A percentile compares a stretch with the other conserved stretches of the same genome.
phyloP scores from a whole-genome alignment of 2,329 filamentous ascomycete genomes.

The Nakataea oryzae region DNA sequence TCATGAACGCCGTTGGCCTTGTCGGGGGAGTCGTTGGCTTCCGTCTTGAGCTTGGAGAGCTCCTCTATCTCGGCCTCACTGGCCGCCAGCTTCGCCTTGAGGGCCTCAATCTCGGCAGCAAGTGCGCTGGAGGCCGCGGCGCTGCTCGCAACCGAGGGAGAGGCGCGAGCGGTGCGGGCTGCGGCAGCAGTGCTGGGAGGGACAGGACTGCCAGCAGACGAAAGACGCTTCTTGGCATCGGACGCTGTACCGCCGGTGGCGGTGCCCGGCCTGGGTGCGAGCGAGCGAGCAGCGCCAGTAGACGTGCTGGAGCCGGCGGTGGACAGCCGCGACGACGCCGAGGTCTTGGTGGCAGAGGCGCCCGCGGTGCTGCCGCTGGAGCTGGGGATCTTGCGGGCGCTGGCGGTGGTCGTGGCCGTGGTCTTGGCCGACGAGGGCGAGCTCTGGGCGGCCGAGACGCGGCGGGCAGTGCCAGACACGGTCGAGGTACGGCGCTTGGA shows the following conservation, averaged over 20 bases:
- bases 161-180: conserved; percentile 31
- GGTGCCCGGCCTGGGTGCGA: conserved; percentile 21
- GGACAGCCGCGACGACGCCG: conserved; percentile 24
- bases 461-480: conserved; percentile 14
- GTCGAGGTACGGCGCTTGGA: conserved; percentile 19
- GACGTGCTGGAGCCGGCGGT: conserved; percentile 18
- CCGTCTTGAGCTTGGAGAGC: conserved; percentile 42
- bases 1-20: conserved; percentile 26
- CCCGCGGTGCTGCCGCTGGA: conserved; percentile 24
- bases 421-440: conserved; percentile 14
- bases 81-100: conserved; percentile 47
- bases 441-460: conserved; percentile 19
- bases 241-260: conserved; percentile 25
- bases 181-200: conserved; percentile 23
- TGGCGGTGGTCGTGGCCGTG: conserved; percentile 18
- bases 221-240: conserved; percentile 48
- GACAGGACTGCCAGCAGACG: conserved; percentile 31
- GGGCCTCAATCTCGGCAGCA: conserved; percentile 40
- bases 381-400: conserved; percentile 23
- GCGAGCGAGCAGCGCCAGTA: conserved; percentile 18
- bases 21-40: conserved; percentile 42
- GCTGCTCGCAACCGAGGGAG: conserved; percentile 14
- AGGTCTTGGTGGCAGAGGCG: conserved; percentile 19
- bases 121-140: conserved; percentile 19
- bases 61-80: conserved; percentile 47